Conservation (phyloP, 129 eudicot genomes). For the Pittosporum tobira region DNA sequence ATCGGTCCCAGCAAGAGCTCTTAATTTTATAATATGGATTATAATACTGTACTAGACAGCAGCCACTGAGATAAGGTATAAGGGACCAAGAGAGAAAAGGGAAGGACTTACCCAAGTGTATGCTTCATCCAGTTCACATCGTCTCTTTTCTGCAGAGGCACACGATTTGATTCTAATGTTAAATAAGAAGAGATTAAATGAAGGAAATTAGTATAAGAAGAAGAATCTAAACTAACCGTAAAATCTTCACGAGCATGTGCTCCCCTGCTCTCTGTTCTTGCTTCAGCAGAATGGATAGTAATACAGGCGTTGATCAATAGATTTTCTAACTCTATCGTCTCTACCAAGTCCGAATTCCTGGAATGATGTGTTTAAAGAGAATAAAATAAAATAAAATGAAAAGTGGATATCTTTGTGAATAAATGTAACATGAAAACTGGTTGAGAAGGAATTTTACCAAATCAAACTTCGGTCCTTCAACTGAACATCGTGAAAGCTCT, state of each 20-base stretch:
- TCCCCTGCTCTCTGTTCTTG: constrained; percentile 98
- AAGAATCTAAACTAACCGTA: constrained; percentile 42
- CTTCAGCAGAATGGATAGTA: constrained; percentile 99
- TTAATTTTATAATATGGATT: background rate
- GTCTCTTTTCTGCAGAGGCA: constrained; percentile 75
- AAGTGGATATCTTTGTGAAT: constrained; percentile 4
- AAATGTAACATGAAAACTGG: background rate
- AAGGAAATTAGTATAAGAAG: background rate
- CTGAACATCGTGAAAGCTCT: constrained; percentile 83
- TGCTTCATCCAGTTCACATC: constrained; percentile 97
- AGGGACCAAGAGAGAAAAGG: background rate
- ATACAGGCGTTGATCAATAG: constrained; percentile 83
- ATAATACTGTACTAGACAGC: background rate
- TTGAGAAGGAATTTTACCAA: constrained; percentile 39
- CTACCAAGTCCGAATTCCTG: constrained; percentile 98
- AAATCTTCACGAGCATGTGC: constrained; percentile 99
- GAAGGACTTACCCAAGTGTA: constrained; percentile 65
- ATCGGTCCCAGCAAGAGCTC: background rate
- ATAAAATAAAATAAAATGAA: background rate
- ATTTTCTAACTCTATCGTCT: constrained; percentile 84
- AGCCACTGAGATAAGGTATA: background rate
- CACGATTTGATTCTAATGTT: background rate
- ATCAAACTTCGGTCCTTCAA: constrained; percentile 84
- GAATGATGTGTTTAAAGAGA: background rate
- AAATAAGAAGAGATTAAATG: background rate